Base-by-base conservation (phyloP, 305 asterid species). In the Rubia tinctorum region DNA sequence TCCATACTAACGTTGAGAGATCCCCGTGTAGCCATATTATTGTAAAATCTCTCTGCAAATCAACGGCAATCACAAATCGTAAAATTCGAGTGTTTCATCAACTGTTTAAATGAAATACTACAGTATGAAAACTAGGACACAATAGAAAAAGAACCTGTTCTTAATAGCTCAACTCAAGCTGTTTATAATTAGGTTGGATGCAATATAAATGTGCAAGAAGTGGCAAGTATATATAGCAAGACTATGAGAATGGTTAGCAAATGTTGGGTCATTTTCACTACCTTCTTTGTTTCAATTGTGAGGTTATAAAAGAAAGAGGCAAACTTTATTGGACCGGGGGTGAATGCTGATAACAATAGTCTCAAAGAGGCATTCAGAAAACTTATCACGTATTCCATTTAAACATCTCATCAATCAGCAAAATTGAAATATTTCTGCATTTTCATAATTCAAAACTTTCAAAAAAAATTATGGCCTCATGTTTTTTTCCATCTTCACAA, bases 11-110 rank as follows among this genome's bases (percentile, higher is more conserved):
- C 65, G 72, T 58, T 51, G 25, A 75, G 75, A 25, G 72, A 63
- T 74, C 73, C 82, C 79, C 71, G 73, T 68, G 80, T 72, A 71
- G 80, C 68, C 83, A 81, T 40, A 5, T 6, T 53, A 18, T 53
- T 53, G 82, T 76, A 73, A 85, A 80, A 70, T 76, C 68, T 69
- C 84, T 76, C 90, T 86, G 87, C 76, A 79, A 77, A 62, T 76
- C 69, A 51, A 51, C 71, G 11, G 42, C 37, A 73, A 23, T 11
- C 23, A 62, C 44, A 12, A 63, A 34, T 1, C 1, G 23, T 53
- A 53, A n/a, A 63, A 3, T 7, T 58, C 37, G 0, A 58, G n/a
- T 14, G 58, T 14, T 51, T 53, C 20, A 5, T 6, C 66, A 23
- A 11, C 18, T 27, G 34, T 4, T 23, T 60, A 60, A 10, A 60